Evolutionary conservation across 768 basidiomycete species (phyloP), one percentile per base, ranked within the genome.

Genomic region (Porpolomopsis calyptriformis): DNA sequence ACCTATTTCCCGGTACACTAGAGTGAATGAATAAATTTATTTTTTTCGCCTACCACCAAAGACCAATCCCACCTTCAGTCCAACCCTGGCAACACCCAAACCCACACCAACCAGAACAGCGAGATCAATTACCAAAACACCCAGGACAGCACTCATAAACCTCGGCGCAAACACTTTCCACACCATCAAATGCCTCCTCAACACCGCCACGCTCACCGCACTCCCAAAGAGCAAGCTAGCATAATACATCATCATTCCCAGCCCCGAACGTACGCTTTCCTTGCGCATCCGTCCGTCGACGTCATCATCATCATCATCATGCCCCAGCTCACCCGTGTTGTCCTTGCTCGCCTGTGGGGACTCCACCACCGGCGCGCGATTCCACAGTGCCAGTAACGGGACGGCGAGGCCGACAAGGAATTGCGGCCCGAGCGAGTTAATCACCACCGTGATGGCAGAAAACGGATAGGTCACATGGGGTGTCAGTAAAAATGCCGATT

Each of bases 161-260:
- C 94, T 67, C 51, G 96, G 96, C 29, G 93, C 94, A 56, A 97
- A 99, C 3, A 98, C 82, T 65, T 98, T 97, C 96, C 96, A 99
- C 19, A 97, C 92, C 92, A 96, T 96, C 52, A 96, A 61, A 60
- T 97, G 92, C 37, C 91, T 61, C 52, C 91, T 64, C 43, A 93
- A 63, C 54, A 80, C 74, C 6, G 89, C 85, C 0, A 88, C 80
- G 46, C 79, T 79, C 4, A 77, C 61, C 2, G 88, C 82, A 12
- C 79, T 76, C 3, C 85, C 82, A 3, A 92, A 56, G 1, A 89
- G 61, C 19, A 92, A 56, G 4, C 66, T 55, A 4, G 72, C 62
- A 59, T 82, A 85, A 56, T 92, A 92, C 2, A 77, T 61, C 71
- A 80, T 75, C n/a, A 82, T 63, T 0, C 76, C 79, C 2, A 91